Conservation (phyloP, 1,139 yeast genomes). For the Pneumocystis oryctolagi region DNA sequence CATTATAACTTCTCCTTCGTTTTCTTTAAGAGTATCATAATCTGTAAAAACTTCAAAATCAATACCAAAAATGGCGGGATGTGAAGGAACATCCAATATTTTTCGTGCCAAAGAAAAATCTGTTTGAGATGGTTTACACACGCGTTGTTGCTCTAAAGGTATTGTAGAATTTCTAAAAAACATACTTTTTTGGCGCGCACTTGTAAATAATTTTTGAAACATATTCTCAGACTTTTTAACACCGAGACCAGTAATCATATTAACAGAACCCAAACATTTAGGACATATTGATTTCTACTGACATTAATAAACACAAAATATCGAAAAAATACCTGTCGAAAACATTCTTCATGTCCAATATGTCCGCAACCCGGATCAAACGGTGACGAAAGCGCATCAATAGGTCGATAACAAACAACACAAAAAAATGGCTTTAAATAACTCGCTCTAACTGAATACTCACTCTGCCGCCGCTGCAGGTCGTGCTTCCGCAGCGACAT, state of each 20-base stretch:
- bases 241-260: not conserved
- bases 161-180: not conserved
- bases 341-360: not conserved
- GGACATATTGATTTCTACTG: not conserved
- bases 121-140: not conserved
- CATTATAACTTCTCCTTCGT: not conserved
- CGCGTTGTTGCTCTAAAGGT: not conserved
- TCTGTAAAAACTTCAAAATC: not conserved
- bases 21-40: not conserved
- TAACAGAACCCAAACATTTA: not conserved
- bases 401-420: not conserved
- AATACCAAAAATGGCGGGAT: not conserved
- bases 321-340: not conserved
- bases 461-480: not conserved
- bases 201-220: not conserved
- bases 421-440: not conserved
- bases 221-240: not conserved
- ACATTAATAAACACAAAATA: not conserved
- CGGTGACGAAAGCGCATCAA: not conserved
- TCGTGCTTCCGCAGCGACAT: conserved; percentile 1
- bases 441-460: not conserved
- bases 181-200: not conserved
- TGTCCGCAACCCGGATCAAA: not conserved
- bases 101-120: not conserved
- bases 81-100: not conserved